Evolutionary conservation across 441 rosid genomes (phyloP), one percentile per base, ranked within the genome.

Genomic region (Mallotus japonicus): DNA sequence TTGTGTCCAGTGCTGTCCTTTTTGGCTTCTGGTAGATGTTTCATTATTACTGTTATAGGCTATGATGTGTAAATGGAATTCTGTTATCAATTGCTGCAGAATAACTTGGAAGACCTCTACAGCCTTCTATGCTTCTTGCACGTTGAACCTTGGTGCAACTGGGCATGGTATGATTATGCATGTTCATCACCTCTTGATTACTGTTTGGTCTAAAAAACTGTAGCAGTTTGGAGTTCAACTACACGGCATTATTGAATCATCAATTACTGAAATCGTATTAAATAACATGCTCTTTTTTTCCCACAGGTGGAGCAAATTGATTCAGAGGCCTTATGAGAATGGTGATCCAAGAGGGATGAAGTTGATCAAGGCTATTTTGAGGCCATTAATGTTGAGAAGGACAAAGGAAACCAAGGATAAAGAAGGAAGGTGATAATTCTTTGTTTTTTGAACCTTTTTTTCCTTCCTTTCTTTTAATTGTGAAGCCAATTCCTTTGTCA

Each of bases 81-180:
- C n/a, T 63, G 55, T 78, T 46, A 6, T 55, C 65, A 64, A 37
- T 73, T 53, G 24, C 42, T 83, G 79, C 83, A 89, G 93, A 90
- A 89, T 80, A 86, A 81, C 79, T 81, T 89, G 64, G 88, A 89
- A 81, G 93, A 89, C 67, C 87, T 89, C 62, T 89, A 84, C 81
- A 89, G 91, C 77, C 92, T 86, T 70, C 73, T 90, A 46, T 85
- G 92, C 85, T 90, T 90, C 85, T 72, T 90, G 75, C 90, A 82
- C 68, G 92, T 89, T n/a, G 90, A 90, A 71, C 91, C 96, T 40
- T 90, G 90, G 93, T 81, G 93, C 85, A 87, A 85, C 69, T 89
- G 92, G 93, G 82, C 88, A 71, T 87, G 92, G 89, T 90, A 84
- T 20, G 82, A n/a, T 63, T 47, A 32, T 49, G n/a, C 49, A 46